Conservation (phyloP, 23 red algal species). For the Gracilaria vermiculophylla region DNA sequence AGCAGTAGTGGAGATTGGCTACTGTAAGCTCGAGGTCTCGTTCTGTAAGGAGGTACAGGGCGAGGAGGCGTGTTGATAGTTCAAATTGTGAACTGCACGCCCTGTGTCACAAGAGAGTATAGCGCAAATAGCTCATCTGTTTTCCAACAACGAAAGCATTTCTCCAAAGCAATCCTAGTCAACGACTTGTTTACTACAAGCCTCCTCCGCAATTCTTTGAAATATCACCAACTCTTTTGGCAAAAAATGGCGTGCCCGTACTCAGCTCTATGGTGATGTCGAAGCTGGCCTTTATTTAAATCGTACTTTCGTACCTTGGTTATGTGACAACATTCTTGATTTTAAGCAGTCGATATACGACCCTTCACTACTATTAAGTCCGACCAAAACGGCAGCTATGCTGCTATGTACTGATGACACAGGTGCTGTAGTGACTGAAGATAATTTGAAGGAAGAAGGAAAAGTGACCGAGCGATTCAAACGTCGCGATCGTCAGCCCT, state of each 20-base stretch:
- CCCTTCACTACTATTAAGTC: neutral
- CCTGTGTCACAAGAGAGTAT: too few relatives aligned
- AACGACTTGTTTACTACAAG: neutral
- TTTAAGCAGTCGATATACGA: neutral
- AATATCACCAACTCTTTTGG: neutral
- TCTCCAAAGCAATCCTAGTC: neutral
- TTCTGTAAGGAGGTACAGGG: too few relatives aligned
- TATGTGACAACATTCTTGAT: neutral
- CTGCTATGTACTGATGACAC: slow-evolving; percentile 21
- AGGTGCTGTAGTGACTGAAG: too few relatives aligned
- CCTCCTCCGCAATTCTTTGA: neutral
- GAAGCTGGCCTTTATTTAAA: slow-evolving; percentile 9
- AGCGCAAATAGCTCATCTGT: too few relatives aligned
- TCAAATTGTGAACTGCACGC: too few relatives aligned
- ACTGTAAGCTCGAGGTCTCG: too few relatives aligned
- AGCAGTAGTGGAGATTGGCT: too few relatives aligned
- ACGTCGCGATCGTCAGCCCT: neutral
- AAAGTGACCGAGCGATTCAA: neutral
- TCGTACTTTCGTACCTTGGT: neutral
- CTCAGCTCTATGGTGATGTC: neutral
- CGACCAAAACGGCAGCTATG: neutral
- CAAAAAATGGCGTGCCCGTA: neutral
- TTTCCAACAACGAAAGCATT: slow-evolving; percentile 20
- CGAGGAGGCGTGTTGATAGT: too few relatives aligned
- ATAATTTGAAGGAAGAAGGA: too few relatives aligned